Conservation (phyloP, 129 eudicot genomes). For the Flaveria ramosissima region DNA sequence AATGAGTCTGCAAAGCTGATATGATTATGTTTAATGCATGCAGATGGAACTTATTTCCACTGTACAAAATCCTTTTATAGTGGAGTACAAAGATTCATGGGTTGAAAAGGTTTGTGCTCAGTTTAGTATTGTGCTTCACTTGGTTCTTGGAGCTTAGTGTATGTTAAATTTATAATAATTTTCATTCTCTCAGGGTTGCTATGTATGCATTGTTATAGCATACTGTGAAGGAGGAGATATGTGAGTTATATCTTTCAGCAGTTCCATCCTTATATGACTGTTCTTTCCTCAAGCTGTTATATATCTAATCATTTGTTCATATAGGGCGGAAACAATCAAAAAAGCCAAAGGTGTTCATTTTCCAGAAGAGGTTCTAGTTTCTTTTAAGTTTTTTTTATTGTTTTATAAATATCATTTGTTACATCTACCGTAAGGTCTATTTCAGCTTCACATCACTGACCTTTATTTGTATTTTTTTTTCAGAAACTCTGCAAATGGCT, state of each 20-base stretch:
- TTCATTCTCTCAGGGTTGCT: slow-evolving; percentile 73
- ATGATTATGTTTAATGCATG: slow-evolving; percentile 21
- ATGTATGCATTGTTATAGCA: slow-evolving; percentile 87
- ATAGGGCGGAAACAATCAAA: slow-evolving; percentile 81
- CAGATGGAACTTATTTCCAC: slow-evolving; percentile 93
- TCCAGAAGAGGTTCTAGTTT: slow-evolving; percentile 75
- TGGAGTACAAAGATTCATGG: slow-evolving; percentile 97
- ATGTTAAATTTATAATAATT: not conserved
- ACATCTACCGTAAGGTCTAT: not conserved
- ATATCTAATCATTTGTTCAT: slow-evolving; percentile 27
- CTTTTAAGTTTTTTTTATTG: slow-evolving; percentile 5
- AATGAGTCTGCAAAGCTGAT: slow-evolving; percentile 12
- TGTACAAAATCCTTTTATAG: slow-evolving; percentile 74
- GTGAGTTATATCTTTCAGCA: slow-evolving; percentile 45
- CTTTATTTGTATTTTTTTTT: not conserved
- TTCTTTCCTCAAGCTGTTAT: not conserved
- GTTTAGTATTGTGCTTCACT: not conserved
- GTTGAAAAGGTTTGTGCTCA: slow-evolving; percentile 80
- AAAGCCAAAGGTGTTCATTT: slow-evolving; percentile 79
- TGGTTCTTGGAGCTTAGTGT: not conserved
- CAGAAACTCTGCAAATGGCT: slow-evolving; percentile 98
- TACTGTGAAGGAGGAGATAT: slow-evolving; percentile 99
- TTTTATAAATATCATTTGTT: not conserved
- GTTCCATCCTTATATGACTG: not conserved
- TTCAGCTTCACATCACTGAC: slow-evolving; percentile 12